Base-by-base conservation (phyloP, 371 early-diverging fungal species). In the Mucor sp. region DNA sequence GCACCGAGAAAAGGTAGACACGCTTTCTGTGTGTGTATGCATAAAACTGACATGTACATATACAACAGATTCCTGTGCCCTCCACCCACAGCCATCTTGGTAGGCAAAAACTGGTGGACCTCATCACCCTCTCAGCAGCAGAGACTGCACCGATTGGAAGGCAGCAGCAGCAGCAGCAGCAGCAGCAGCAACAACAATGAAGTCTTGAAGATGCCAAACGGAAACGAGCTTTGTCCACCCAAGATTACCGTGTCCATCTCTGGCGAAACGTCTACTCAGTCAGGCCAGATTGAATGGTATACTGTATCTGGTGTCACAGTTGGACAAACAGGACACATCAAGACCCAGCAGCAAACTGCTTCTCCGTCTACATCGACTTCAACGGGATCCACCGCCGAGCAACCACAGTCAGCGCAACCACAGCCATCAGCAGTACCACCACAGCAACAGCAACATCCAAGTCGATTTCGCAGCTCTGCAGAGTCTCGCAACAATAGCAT, bases 71-170 rank as follows among this genome's bases (percentile, higher is more conserved):
- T 93, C 62, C 68, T 93, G 23, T 92, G 93, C 63, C 93, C 93
- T 19, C 93, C 93, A 23, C 93, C 93, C 1, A 92, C 91, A 3
- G 85, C 91, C 1, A 80, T 93, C 63, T 79, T 93, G 23, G 81
- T 91, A 35, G 92, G 93, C 33, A 75, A 83, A 14, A 77, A 83
- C 37, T 92, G 92, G 91, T 88, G 87, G 87, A 81, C 81, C 0
- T 17, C 37, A 1, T 7, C 44, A 0, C 7, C 44, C 17, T 32
- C 32, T 15, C 27, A 27, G n/a, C n/a, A n/a, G n/a, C n/a, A n/a
- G 27, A 62, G 17, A 53, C 23, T 53, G 14, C 11, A 53, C 6
- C 19, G 15, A n/a, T 23, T 23, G 32, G 47, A n/a, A 4, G 33
- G 39, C 6, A 27, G 57, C 55, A 33, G 43, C n/a, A n/a, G n/a